These are phyloP conservation scores for Tulasnella sp. DNA, from an alignment of 768 basidiomycete species.

Conservation along the genomic window DNA sequence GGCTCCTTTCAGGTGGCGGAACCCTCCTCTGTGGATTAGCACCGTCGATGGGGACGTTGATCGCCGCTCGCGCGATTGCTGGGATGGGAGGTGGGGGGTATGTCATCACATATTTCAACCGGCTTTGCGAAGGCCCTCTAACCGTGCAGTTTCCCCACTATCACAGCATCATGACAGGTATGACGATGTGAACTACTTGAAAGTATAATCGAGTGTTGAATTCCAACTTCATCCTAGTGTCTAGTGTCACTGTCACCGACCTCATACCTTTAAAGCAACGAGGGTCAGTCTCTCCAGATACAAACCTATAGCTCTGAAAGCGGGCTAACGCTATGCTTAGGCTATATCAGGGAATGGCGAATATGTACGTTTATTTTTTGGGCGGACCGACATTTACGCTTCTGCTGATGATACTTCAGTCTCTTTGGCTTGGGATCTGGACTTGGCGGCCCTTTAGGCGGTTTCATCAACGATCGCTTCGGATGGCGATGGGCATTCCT, in stretches of 20 bases:
- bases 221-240: constrained; percentile 38
- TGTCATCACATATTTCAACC: constrained; percentile 29
- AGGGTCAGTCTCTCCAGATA: no score
- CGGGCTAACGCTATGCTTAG: constrained; percentile 76
- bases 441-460: constrained; percentile 29
- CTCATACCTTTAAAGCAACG: constrained; percentile 60
- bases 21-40: constrained; percentile 82
- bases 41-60: constrained; percentile 72
- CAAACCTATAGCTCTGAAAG: no score
- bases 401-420: constrained; percentile 32
- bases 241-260: constrained; percentile 77
- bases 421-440: constrained; percentile 65
- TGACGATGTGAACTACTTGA: not conserved
- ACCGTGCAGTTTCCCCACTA: not conserved
- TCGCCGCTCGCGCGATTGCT: constrained; percentile 71
- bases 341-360: constrained; percentile 87
- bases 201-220: not conserved
- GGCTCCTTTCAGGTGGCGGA: constrained; percentile 35
- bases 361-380: constrained; percentile 46
- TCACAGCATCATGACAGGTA: constrained; percentile 69
- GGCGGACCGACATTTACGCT: not conserved
- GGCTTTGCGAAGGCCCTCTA: no score
- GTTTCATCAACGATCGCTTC: constrained; percentile 58
- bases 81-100: constrained; percentile 90
- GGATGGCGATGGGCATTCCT: constrained; percentile 86